A percentile compares a stretch with the other conserved stretches of the same genome.
These are phyloP conservation scores for Sparassis latifolia DNA, from an alignment of 1,284 basidiomycete species.

Conservation along the genomic window DNA sequence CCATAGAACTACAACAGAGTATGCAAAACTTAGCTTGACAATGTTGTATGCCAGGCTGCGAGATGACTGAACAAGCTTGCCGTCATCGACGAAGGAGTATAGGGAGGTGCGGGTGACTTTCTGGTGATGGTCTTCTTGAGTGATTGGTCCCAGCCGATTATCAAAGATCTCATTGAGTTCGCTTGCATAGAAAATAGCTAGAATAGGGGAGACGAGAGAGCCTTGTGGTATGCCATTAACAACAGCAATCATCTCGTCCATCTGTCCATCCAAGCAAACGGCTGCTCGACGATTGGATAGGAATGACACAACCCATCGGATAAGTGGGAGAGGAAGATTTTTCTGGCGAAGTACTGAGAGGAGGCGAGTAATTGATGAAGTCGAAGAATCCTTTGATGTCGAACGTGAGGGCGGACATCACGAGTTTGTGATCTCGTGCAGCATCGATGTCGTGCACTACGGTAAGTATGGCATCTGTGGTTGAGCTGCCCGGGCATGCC, in stretches of 20 bases:
- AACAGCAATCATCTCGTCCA: slow-evolving; percentile 1
- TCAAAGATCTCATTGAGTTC: slow-evolving; percentile 1
- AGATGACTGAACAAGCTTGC: slow-evolving; percentile 1
- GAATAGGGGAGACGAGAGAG: slow-evolving; percentile 2
- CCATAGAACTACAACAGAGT: background rate
- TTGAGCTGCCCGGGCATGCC: slow-evolving; percentile 9
- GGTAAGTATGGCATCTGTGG: slow-evolving; percentile 4
- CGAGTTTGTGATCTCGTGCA: slow-evolving; percentile 1
- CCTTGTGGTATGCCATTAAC: slow-evolving; percentile 5
- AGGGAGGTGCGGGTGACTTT: background rate
- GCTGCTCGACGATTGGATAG: background rate
- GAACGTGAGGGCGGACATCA: slow-evolving; percentile 6
- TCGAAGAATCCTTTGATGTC: slow-evolving; percentile 10
- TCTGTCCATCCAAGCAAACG: slow-evolving; percentile 3
- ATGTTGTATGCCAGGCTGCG: slow-evolving; percentile 1
- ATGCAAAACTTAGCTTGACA: background rate
- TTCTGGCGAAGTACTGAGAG: slow-evolving; percentile 1
- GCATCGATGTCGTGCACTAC: slow-evolving; percentile 7
- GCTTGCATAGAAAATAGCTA: slow-evolving; percentile 4
- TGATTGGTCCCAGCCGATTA: background rate
- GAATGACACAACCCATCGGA: slow-evolving; percentile 5
- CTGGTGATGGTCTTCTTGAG: background rate
- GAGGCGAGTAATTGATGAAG: slow-evolving; percentile 3
- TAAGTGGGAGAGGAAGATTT: slow-evolving; percentile 1
- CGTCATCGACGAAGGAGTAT: slow-evolving; percentile 8